Conservation (phyloP, 2,329 filamentous ascomycete genomes). For the Scedosporium boydii region DNA sequence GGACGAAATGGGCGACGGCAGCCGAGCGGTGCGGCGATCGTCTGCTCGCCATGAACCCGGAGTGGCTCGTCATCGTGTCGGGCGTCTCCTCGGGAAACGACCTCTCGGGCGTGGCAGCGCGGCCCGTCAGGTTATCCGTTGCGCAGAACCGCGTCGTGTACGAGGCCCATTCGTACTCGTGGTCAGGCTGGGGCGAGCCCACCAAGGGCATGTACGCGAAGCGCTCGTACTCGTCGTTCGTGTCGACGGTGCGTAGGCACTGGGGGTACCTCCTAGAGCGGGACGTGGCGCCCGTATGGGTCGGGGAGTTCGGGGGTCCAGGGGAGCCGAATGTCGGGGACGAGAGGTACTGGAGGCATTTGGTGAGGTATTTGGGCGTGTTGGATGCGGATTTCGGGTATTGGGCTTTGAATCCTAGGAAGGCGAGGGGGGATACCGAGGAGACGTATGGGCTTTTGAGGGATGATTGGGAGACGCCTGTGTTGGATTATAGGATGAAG, state of each 20-base stretch:
- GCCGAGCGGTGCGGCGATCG: slow-evolving; percentile 54
- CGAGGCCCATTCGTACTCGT: slow-evolving; percentile 58
- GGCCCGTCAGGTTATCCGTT: slow-evolving; percentile 49
- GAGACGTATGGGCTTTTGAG: slow-evolving; percentile 54
- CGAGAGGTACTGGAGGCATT: slow-evolving; percentile 55
- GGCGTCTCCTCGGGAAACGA: slow-evolving; percentile 61
- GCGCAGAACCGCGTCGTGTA: slow-evolving; percentile 48
- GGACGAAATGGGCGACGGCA: slow-evolving; percentile 53
- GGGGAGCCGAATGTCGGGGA: slow-evolving; percentile 43
- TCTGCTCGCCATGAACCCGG: slow-evolving; percentile 46
- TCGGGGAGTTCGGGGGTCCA: slow-evolving; percentile 57
- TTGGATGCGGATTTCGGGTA: slow-evolving; percentile 59
- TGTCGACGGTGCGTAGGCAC: slow-evolving; percentile 50
- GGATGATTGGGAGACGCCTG: slow-evolving; percentile 55
- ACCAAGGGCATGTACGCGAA: slow-evolving; percentile 44
- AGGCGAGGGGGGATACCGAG: slow-evolving; percentile 44
- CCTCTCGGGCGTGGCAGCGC: slow-evolving; percentile 41
- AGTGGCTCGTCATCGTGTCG: slow-evolving; percentile 61
- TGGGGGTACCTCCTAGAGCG: slow-evolving; percentile 53
- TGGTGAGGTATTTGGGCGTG: slow-evolving; percentile 47
- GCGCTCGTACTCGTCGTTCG: slow-evolving; percentile 53
- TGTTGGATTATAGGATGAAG: slow-evolving; percentile 53
- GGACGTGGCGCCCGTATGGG: slow-evolving; percentile 49
- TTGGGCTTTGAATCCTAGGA: slow-evolving; percentile 60
- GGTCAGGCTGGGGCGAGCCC: slow-evolving; percentile 57